A percentile compares a stretch with the other conserved stretches of the same genome.
phyloP scores from a whole-genome alignment of 1,284 basidiomycete species.

The Stereum hirsutum region DNA sequence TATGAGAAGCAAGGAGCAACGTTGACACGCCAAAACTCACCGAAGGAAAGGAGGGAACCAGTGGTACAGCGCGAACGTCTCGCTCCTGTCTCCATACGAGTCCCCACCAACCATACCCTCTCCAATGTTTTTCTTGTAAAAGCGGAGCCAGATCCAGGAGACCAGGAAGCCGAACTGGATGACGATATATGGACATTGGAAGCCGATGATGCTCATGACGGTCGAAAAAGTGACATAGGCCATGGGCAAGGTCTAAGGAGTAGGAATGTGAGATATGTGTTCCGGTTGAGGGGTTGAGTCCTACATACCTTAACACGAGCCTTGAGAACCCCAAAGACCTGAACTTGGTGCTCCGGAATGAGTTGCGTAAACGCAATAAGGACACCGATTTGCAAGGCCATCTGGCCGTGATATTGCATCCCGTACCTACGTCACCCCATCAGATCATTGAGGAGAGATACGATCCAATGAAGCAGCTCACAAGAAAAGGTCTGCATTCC shows the following conservation, averaged over 20 bases:
- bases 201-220: constrained; percentile 80
- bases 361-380: constrained; percentile 96
- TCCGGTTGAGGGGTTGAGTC: constrained; percentile 4
- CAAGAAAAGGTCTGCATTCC: constrained; percentile 66
- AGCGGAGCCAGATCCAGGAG: constrained; percentile 90
- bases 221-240: constrained; percentile 88
- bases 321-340: constrained; percentile 80
- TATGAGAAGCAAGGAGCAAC: constrained; percentile 12
- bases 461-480: constrained; percentile 21
- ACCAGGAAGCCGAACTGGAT: constrained; percentile 99
- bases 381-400: constrained; percentile 84
- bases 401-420: constrained; percentile 86
- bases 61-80: constrained; percentile 91
- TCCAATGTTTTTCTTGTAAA: constrained; percentile 79
- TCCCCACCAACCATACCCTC: constrained; percentile 51
- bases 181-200: constrained; percentile 90
- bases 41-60: constrained; percentile 96
- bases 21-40: constrained; percentile 43
- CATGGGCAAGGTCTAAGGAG: constrained; percentile 77
- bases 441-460: neutral
- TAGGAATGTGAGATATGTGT: constrained; percentile 2
- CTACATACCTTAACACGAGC: constrained; percentile 83
- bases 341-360: constrained; percentile 96
- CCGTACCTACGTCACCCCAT: constrained; percentile 51
- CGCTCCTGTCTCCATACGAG: constrained; percentile 85